These are phyloP conservation scores for Triangularia verruculosa DNA, from an alignment of 2,329 filamentous ascomycete species.

Conservation along the genomic window DNA sequence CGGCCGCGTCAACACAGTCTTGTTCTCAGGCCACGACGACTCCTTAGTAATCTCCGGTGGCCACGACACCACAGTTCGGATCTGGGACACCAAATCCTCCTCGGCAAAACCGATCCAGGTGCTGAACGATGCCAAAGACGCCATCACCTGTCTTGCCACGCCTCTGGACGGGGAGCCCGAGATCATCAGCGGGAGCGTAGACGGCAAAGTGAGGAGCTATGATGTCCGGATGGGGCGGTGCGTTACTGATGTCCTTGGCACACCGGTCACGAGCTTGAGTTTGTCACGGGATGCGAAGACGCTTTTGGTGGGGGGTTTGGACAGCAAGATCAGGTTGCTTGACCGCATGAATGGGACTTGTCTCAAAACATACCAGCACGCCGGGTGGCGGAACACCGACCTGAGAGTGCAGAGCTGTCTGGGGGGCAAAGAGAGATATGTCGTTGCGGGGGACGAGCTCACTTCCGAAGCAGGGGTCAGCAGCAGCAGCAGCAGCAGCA, in stretches of 20 bases:
- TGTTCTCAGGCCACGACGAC: slow-evolving; percentile 75
- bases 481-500: too few species aligned
- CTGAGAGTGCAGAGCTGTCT: slow-evolving; percentile 74
- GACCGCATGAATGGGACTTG: slow-evolving; percentile 72
- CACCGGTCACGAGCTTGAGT: slow-evolving; percentile 70
- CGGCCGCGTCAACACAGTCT: slow-evolving; percentile 72
- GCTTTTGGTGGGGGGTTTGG: slow-evolving; percentile 70
- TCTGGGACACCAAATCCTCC: slow-evolving; percentile 67
- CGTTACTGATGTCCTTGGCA: slow-evolving; percentile 67
- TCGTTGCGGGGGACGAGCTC: slow-evolving; percentile 77
- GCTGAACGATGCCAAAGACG: slow-evolving; percentile 69
- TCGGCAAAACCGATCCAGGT: slow-evolving; percentile 65
- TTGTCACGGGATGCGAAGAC: slow-evolving; percentile 71
- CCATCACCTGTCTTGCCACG: slow-evolving; percentile 49
- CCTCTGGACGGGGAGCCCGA: slow-evolving; percentile 45
- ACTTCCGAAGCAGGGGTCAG: slow-evolving; percentile 26
- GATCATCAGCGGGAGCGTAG: slow-evolving; percentile 75
- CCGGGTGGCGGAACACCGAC: slow-evolving; percentile 60
- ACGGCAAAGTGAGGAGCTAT: slow-evolving; percentile 77
- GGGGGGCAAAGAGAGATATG: slow-evolving; percentile 72
- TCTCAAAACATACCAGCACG: slow-evolving; percentile 66
- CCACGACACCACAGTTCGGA: slow-evolving; percentile 70
- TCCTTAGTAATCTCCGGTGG: slow-evolving; percentile 69
- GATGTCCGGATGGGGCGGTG: slow-evolving; percentile 74
- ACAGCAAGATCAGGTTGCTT: slow-evolving; percentile 75